Percentiles rank a stretch among this genome's conserved stretches.
Evolutionary conservation across 129 eudicot species (phyloP).

Genomic region (Centella asiatica): DNA sequence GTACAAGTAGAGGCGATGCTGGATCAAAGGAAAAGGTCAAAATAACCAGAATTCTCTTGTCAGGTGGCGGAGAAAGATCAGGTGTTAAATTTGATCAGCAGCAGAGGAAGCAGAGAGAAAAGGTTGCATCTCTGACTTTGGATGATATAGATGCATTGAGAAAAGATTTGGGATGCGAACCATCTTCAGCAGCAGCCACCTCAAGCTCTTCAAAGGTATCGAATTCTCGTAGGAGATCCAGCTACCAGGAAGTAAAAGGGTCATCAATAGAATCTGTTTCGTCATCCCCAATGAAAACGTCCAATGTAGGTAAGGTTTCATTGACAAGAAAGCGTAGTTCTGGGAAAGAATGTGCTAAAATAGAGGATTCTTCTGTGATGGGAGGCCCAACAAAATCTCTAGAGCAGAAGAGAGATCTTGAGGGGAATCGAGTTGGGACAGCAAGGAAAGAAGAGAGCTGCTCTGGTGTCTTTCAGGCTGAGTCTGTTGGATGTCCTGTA

Average conservation of each 20-base stretch:
- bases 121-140: constrained; percentile 16
- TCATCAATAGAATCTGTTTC: constrained; percentile 85
- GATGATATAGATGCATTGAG: constrained; percentile 18
- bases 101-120: constrained; percentile 19
- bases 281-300: constrained; percentile 50
- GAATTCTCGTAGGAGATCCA: constrained; percentile 46
- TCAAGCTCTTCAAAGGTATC: constrained; percentile 88
- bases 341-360: constrained; percentile 25
- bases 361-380: constrained; percentile 9
- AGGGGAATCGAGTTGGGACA: constrained; percentile 14
- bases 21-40: constrained; percentile 21
- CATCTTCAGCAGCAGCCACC: constrained; percentile 38
- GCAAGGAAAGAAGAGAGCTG: constrained; percentile 15
- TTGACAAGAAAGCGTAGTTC: constrained; percentile 22
- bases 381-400: constrained; percentile 26
- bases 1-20: constrained; percentile 17
- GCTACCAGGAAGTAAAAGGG: constrained; percentile 41
- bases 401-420: constrained; percentile 18
- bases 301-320: constrained; percentile 22
- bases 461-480: constrained; percentile 14
- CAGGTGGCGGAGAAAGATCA: constrained; percentile 26
- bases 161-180: constrained; percentile 46
- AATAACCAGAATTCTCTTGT: constrained; percentile 24
- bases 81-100: constrained; percentile 33
- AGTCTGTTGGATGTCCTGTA: constrained; percentile 7